Evolutionary conservation across 768 basidiomycete genomes (phyloP).

Genomic region (Gelatoporia subvermispora): DNA sequence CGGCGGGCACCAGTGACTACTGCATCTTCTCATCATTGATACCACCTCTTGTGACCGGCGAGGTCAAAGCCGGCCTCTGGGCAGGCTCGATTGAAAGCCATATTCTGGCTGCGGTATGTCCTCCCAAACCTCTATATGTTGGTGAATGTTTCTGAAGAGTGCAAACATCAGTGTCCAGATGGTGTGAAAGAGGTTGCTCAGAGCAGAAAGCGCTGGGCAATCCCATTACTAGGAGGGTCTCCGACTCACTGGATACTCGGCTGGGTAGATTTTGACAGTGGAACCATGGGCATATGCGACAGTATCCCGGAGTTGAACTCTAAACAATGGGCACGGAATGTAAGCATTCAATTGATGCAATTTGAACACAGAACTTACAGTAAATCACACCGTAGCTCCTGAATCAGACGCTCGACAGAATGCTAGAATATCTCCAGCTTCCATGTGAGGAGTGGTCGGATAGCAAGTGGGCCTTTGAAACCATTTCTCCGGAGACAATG

Average conservation of each 20-base stretch:
- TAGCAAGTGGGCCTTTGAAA: neutral
- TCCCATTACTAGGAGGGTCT: neutral
- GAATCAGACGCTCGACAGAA: neutral
- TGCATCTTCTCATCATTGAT: neutral
- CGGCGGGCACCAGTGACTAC: neutral
- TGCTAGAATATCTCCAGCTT: neutral
- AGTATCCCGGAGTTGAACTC: neutral
- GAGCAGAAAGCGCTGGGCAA: neutral
- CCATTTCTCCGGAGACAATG: neutral
- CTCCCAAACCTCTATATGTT: too few relatives aligned
- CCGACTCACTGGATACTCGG: neutral
- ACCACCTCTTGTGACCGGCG: neutral
- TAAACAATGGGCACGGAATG: neutral
- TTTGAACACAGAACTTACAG: neutral
- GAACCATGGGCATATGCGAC: neutral
- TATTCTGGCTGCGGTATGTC: neutral
- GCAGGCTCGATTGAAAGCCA: neutral
- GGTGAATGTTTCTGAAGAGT: too few relatives aligned
- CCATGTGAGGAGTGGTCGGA: neutral
- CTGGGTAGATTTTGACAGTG: neutral
- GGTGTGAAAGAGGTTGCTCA: neutral
- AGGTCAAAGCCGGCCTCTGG: neutral
- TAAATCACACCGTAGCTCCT: neutral
- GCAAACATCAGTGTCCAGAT: neutral
- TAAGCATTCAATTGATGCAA: neutral